Percentiles rank a stretch among this genome's conserved stretches.
Conservation (phyloP, 169 alveolate species). For the Plasmodium relictum region DNA sequence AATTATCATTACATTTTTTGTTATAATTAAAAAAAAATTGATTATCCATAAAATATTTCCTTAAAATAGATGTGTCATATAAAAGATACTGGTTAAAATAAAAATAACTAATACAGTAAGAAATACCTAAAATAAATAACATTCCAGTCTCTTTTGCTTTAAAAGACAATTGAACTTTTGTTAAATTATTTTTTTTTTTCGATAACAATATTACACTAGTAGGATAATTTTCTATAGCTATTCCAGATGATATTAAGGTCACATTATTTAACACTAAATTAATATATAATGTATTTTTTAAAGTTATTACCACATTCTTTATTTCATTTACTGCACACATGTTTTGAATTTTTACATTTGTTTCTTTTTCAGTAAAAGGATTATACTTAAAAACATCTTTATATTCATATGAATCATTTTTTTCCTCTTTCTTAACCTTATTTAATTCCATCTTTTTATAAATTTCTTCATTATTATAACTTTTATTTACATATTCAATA, state of each 20-base stretch:
- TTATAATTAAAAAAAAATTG: background rate
- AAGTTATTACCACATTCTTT: constrained; percentile 38
- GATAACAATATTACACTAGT: constrained; percentile 40
- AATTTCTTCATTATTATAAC: constrained; percentile 16
- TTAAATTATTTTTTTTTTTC: constrained; percentile 43
- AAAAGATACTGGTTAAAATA: constrained; percentile 42
- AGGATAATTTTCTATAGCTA: constrained; percentile 47
- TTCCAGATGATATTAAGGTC: constrained; percentile 39
- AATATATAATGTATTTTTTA: constrained; percentile 42
- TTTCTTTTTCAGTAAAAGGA: constrained; percentile 61
- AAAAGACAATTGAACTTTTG: constrained; percentile 41
- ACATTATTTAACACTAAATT: constrained; percentile 48
- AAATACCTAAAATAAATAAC: constrained; percentile 42
- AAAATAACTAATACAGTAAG: constrained; percentile 62
- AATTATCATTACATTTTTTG: background rate
- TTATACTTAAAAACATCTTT: constrained; percentile 63
- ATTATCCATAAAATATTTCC: constrained; percentile 8
- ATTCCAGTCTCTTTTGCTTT: constrained; percentile 70
- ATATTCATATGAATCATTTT: background rate
- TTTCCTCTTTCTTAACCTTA: background rate
- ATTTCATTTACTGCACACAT: constrained; percentile 34
- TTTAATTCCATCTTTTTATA: constrained; percentile 7
- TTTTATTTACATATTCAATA: constrained; percentile 16
- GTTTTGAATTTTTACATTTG: constrained; percentile 35
- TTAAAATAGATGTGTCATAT: constrained; percentile 30